Conservation (phyloP, 352 stramenopile genomes). For the Phytophthora pluvialis region DNA sequence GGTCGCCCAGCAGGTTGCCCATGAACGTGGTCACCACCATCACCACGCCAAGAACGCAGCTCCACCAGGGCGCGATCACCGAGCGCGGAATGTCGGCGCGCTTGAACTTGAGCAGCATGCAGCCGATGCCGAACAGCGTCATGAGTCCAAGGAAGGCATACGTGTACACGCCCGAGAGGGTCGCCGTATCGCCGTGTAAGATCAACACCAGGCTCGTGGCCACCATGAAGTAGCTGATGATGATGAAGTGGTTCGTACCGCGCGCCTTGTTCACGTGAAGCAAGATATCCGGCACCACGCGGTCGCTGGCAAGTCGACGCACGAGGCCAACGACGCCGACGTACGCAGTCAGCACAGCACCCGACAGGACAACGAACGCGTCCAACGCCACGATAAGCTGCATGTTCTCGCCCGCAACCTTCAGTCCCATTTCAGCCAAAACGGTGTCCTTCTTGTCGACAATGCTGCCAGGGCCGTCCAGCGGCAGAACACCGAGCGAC, state of each 20-base stretch:
- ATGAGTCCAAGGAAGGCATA: conserved; percentile 96
- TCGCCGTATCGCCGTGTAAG: conserved; percentile 91
- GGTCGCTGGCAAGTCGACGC: conserved; percentile 92
- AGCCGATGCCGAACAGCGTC: conserved; percentile 93
- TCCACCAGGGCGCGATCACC: conserved; percentile 90
- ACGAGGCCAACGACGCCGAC: conserved; percentile 93
- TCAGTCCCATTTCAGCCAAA: conserved; percentile 90
- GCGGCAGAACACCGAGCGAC: conserved; percentile 88
- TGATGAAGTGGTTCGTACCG: conserved; percentile 93
- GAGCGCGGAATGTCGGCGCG: conserved; percentile 87
- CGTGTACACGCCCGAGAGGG: conserved; percentile 94
- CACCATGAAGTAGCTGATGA: conserved; percentile 91
- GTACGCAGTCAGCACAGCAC: conserved; percentile 93
- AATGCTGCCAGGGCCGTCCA: conserved; percentile 77
- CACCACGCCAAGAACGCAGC: conserved; percentile 77
- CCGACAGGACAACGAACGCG: conserved; percentile 94
- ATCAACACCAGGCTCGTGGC: conserved; percentile 90
- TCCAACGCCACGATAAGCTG: conserved; percentile 87
- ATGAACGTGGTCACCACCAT: conserved; percentile 89
- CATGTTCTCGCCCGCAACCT: conserved; percentile 78
- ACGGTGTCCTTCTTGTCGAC: conserved; percentile 90
- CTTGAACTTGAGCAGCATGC: conserved; percentile 96
- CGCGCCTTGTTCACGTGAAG: conserved; percentile 83
- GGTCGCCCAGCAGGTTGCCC: conserved; percentile 86
- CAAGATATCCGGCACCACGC: conserved; percentile 82